Conservation (phyloP, 2,329 filamentous ascomycete genomes). For the Cladobotryum mycophilum region DNA sequence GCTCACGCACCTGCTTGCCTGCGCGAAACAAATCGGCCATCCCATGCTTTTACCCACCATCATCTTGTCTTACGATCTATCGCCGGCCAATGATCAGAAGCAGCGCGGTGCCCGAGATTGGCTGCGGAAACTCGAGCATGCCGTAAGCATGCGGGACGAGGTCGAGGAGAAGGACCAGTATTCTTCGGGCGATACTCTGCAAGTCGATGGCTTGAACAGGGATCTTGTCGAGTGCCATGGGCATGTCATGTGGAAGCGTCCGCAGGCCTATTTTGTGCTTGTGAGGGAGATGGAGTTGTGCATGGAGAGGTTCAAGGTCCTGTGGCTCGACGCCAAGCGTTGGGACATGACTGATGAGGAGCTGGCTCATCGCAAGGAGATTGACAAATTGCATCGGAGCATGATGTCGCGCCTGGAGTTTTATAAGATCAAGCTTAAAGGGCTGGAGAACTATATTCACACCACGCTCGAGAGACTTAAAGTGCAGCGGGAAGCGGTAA, state of each 20-base stretch:
- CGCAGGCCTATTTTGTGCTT: constrained; percentile 53
- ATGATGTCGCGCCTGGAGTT: constrained; percentile 52
- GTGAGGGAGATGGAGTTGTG: constrained; percentile 42
- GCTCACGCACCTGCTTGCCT: constrained; percentile 45
- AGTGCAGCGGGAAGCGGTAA: constrained; percentile 55
- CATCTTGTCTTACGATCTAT: constrained; percentile 53
- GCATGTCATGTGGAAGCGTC: constrained; percentile 57
- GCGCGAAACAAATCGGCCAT: constrained; percentile 45
- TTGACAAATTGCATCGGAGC: constrained; percentile 44
- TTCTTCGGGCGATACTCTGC: constrained; percentile 45
- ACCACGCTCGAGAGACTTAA: constrained; percentile 55
- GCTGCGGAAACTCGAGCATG: constrained; percentile 55
- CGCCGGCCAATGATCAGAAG: constrained; percentile 50
- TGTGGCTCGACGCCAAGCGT: constrained; percentile 15
- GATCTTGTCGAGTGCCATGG: constrained; percentile 59
- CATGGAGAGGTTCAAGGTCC: constrained; percentile 38
- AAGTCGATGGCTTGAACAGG: constrained; percentile 54
- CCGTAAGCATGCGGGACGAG: constrained; percentile 54
- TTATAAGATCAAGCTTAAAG: constrained; percentile 54
- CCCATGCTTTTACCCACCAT: constrained; percentile 54
- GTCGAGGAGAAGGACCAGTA: constrained; percentile 51
- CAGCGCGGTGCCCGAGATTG: constrained; percentile 58
- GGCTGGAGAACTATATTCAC: constrained; percentile 56
- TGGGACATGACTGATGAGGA: constrained; percentile 18
- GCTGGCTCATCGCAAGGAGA: constrained; percentile 24